Conservation (phyloP, 2,329 filamentous ascomycete genomes). For the Periconia sp. region DNA sequence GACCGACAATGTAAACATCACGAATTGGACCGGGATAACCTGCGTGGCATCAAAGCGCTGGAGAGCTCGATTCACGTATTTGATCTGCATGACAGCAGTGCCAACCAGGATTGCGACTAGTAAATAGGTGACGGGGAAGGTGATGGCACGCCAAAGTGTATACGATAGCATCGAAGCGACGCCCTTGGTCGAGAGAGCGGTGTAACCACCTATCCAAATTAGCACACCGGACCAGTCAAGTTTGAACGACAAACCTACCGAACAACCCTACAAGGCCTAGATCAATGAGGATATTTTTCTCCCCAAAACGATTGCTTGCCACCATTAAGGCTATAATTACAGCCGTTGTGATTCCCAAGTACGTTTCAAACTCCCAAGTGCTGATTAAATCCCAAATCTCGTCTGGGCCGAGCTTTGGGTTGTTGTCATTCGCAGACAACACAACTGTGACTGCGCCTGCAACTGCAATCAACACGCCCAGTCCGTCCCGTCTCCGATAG, state of each 20-base stretch:
- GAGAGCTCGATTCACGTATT: conserved; percentile 87
- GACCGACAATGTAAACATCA: conserved; percentile 92
- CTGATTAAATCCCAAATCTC: conserved; percentile 90
- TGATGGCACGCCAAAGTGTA: conserved; percentile 83
- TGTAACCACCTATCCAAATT: conserved; percentile 72
- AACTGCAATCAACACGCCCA: conserved; percentile 85
- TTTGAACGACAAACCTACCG: conserved; percentile 55
- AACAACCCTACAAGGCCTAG: conserved; percentile 91
- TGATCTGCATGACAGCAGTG: conserved; percentile 95
- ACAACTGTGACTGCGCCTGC: conserved; percentile 90
- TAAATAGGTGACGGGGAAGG: conserved; percentile 88
- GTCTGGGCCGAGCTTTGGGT: conserved; percentile 86
- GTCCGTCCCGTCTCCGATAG: conserved; percentile 81
- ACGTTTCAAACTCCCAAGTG: conserved; percentile 85
- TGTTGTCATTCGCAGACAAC: conserved; percentile 83
- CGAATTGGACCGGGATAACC: conserved; percentile 97
- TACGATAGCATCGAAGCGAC: conserved; percentile 93
- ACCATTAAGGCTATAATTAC: conserved; percentile 79
- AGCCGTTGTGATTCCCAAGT: conserved; percentile 73
- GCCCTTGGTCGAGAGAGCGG: conserved; percentile 94
- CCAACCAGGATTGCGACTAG: conserved; percentile 76
- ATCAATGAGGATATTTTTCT: conserved; percentile 85
- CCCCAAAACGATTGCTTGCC: conserved; percentile 81
- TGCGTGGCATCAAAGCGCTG: conserved; percentile 96
- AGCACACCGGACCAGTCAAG: conserved; percentile 9